A percentile compares a stretch with the other conserved stretches of the same genome.
Evolutionary conservation across 441 rosid species (phyloP).

Genomic region (Gossypium trilobum): DNA sequence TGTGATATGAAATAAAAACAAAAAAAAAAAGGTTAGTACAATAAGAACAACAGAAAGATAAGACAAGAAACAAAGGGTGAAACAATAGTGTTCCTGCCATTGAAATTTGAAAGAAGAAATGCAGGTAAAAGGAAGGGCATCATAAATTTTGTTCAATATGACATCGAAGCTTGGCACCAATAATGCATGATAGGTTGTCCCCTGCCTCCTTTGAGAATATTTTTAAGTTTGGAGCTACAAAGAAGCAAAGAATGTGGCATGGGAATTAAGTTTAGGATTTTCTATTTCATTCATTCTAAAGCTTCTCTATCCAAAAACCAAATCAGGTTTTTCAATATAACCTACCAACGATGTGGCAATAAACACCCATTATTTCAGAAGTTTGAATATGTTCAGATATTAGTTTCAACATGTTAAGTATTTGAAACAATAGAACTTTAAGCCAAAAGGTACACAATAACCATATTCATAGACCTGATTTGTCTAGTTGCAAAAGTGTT

Average conservation of each 20-base stretch:
- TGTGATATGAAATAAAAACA: slow-evolving; percentile 23
- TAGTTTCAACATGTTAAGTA: background rate
- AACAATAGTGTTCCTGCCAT: background rate
- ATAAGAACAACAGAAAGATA: background rate
- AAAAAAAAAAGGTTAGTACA: slow-evolving; percentile 3
- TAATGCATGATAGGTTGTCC: background rate
- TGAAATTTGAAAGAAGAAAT: background rate
- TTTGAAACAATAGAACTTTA: background rate
- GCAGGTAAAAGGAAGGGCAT: background rate
- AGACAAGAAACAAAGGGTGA: background rate
- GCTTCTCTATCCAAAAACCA: background rate
- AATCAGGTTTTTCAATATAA: background rate
- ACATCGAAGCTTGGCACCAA: background rate
- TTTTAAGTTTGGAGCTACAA: background rate
- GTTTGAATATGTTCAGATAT: background rate
- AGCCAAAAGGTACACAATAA: background rate
- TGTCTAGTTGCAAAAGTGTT: background rate
- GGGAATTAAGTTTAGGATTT: background rate
- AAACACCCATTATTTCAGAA: background rate
- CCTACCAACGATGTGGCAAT: background rate
- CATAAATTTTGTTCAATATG: background rate
- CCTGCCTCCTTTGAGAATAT: background rate
- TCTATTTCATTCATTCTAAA: background rate
- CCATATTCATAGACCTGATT: background rate
- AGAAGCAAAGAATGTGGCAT: background rate